Conservation (phyloP, 1,139 yeast species). For the Hansenula sp. region DNA sequence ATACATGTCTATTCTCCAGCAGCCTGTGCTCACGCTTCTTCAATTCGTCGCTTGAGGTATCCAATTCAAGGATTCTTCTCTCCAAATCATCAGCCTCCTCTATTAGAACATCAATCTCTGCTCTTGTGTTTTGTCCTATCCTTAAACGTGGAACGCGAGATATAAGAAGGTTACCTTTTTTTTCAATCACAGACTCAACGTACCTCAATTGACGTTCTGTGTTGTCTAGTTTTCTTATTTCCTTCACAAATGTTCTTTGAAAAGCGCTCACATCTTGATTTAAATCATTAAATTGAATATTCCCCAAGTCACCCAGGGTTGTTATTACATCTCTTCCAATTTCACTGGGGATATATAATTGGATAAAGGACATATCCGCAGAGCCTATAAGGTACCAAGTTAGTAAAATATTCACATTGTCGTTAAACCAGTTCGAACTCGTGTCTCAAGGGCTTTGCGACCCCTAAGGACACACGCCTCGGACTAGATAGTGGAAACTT, state of each 20-base stretch:
- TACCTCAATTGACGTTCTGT: conserved; percentile 60
- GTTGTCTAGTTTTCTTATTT: conserved; percentile 62
- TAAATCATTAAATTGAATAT: conserved; percentile 66
- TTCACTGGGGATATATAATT: conserved; percentile 70
- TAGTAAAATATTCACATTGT: neutral
- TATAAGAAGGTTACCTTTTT: conserved; percentile 18
- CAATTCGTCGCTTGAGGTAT: conserved; percentile 37
- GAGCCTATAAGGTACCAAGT: conserved; percentile 32
- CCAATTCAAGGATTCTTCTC: conserved; percentile 38
- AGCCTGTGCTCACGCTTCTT: conserved; percentile 30
- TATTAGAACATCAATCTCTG: conserved; percentile 40
- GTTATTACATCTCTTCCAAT: conserved; percentile 62
- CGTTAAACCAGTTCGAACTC: too few relatives aligned
- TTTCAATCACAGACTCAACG: conserved; percentile 41
- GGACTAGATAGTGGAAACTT: too few relatives aligned
- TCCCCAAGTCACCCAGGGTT: conserved; percentile 58
- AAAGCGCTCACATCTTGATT: conserved; percentile 64
- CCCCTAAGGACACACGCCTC: too few relatives aligned
- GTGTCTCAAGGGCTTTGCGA: too few relatives aligned
- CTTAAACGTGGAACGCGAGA: conserved; percentile 15
- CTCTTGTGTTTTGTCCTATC: conserved; percentile 19
- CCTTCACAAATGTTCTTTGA: conserved; percentile 69
- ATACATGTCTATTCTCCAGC: conserved; percentile 47
- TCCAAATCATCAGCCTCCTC: conserved; percentile 37
- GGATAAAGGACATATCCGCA: conserved; percentile 78